Conservation (phyloP, 306 rosid species). For the Casuarina equisetifolia region DNA sequence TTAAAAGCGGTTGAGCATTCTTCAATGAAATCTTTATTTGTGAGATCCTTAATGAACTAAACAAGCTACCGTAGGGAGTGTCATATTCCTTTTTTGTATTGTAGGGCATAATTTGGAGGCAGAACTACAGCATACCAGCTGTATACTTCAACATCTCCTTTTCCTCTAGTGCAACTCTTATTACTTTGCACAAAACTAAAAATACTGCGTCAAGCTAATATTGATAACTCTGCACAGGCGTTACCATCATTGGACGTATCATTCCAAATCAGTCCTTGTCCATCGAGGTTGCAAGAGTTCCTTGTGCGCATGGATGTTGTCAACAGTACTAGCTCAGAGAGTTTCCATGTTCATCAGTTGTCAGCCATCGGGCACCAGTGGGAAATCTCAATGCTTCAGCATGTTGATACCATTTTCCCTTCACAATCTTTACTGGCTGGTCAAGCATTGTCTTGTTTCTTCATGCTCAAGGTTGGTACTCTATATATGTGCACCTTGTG, state of each 20-base stretch:
- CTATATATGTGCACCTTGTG: slow-evolving; percentile 25
- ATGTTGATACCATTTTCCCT: slow-evolving; percentile 70
- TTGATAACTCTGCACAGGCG: slow-evolving; percentile 48
- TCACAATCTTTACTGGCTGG: slow-evolving; percentile 67
- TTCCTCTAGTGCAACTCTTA: neutral
- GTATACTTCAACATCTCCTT: neutral
- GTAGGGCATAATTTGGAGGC: neutral
- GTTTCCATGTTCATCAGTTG: slow-evolving; percentile 79
- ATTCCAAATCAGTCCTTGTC: slow-evolving; percentile 83
- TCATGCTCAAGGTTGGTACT: slow-evolving; percentile 70
- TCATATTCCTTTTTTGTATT: neutral
- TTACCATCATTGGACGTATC: slow-evolving; percentile 86
- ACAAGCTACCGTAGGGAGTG: neutral
- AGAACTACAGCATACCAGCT: neutral
- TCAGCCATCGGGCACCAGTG: slow-evolving; percentile 70
- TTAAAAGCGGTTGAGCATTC: neutral
- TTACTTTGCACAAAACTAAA: too few relatives aligned
- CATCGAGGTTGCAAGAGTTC: slow-evolving; percentile 78
- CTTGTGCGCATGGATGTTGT: slow-evolving; percentile 84
- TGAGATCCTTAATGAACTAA: neutral
- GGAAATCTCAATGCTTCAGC: slow-evolving; percentile 82
- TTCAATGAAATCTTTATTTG: neutral
- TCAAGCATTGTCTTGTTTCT: slow-evolving; percentile 90
- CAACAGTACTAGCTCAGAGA: slow-evolving; percentile 75
- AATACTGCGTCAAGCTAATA: slow-evolving; percentile 2